A percentile compares a stretch with the other conserved stretches of the same genome.
These are phyloP conservation scores for Blastocystis sp. DNA, from an alignment of 352 stramenopile species.

Conservation along the genomic window DNA sequence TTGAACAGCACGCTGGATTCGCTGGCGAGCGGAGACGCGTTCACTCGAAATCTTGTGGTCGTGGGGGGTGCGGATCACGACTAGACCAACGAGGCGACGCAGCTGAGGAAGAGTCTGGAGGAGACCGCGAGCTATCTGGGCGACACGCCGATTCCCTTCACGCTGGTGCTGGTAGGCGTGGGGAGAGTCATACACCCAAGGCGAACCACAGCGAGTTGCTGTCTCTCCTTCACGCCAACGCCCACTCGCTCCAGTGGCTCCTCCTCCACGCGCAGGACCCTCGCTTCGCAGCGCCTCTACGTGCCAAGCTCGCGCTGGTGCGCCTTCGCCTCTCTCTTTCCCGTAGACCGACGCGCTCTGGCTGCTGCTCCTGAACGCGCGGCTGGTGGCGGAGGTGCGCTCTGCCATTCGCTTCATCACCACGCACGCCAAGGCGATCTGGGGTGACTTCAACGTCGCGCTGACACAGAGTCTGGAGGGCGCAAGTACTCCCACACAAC, in stretches of 20 bases:
- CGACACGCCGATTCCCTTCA: background rate
- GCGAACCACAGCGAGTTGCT: background rate
- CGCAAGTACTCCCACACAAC: background rate
- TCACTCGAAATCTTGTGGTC: background rate
- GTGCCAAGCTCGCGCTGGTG: background rate
- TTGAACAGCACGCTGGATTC: background rate
- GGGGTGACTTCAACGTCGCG: background rate
- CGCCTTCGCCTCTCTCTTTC: background rate
- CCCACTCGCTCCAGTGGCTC: background rate
- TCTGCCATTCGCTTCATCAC: background rate
- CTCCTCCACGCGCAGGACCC: background rate
- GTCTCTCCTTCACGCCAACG: background rate
- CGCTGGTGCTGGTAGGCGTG: background rate
- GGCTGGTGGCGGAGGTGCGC: background rate
- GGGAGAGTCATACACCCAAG: background rate
- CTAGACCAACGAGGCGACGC: background rate
- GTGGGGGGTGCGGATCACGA: background rate
- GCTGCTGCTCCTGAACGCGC: background rate
- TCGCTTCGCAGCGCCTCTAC: background rate
- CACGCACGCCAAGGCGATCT: background rate
- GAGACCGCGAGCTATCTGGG: background rate
- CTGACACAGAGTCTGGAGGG: background rate
- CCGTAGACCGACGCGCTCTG: background rate
- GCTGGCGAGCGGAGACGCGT: background rate
- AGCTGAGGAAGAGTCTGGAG: background rate